Conservation (phyloP, 305 asterid species). For the Rubia tinctorum region DNA sequence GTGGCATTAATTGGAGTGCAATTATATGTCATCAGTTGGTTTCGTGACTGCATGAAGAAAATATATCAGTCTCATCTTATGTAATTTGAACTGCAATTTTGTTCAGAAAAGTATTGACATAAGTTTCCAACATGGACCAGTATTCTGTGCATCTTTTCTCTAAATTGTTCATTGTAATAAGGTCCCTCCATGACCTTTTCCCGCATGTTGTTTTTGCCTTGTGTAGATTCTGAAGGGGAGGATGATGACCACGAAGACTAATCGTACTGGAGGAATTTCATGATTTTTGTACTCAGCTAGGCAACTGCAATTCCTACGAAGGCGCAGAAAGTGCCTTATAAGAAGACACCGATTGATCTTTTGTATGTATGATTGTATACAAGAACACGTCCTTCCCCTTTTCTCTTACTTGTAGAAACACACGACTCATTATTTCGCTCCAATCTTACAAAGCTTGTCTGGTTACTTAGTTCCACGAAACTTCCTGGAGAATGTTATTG, state of each 20-base stretch:
- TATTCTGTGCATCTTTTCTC: background rate
- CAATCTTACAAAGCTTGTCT: background rate
- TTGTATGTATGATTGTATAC: background rate
- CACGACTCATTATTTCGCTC: background rate
- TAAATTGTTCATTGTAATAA: background rate
- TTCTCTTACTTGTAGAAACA: background rate
- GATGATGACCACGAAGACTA: conserved; percentile 79
- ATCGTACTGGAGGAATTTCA: conserved; percentile 18
- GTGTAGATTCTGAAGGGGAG: conserved; percentile 73
- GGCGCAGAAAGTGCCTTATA: background rate
- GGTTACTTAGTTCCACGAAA: background rate
- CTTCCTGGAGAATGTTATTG: background rate
- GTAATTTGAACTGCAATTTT: background rate
- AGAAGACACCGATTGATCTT: background rate
- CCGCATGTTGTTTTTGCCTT: conserved; percentile 6
- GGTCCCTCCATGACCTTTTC: background rate
- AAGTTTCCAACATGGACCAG: background rate
- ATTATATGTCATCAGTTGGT: too few relatives aligned
- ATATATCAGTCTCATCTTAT: background rate
- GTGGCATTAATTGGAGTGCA: background rate
- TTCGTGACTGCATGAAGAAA: too few relatives aligned
- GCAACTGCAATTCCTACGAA: conserved; percentile 7
- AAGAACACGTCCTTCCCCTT: background rate
- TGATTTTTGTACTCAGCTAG: conserved; percentile 14
- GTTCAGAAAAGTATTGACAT: background rate